Base-by-base conservation (phyloP, 768 basidiomycete genomes). In the Suillus subluteus region DNA sequence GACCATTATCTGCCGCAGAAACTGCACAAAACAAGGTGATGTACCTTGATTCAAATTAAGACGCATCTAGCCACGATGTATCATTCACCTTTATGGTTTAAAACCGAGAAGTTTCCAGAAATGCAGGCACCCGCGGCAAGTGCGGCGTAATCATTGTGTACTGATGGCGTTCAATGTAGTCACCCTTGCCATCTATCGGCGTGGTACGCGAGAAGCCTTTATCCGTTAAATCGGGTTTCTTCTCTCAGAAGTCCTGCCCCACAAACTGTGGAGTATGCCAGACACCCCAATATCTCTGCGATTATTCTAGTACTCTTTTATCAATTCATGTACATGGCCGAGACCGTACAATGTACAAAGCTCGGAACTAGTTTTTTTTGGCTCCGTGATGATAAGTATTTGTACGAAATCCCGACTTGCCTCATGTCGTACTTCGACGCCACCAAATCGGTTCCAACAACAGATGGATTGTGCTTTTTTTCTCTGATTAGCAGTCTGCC, bases 381-480 rank as follows among this genome's bases (percentile, higher is more conserved):
- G 59, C 59, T 61, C 59, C 59, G 59, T 6, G 18, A 43, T 61
- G 40, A 32, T 61, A 32, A 56, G 55, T 56, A 12, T 12, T 30
- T 61, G 59, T 61, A 61, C 59, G 59, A 61, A 40, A 61, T 61
- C 59, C 59, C 59, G 59, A 61, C 18, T 61, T 43, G 59, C 59
- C 41, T 43, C 59, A 43, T 61, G 40, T 41, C 11, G 23, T 18
- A 61, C 26, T 41, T 61, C 5, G 26, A 43, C 40, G 8, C 58
- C 38, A 18, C 26, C 58, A 30, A 61, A 41, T 61, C 59, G 40
- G 41, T 6, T 61, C 59, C 26, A 61, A 30, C 37, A 23, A 58
- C 58, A 59, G 38, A 58, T 26, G 37, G 23, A 58, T 40, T 58
- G 58, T 7, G 58, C 16, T 15, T 61, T 41, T 9, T 30, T 21